A percentile compares a stretch with the other conserved stretches of the same genome.
These are phyloP conservation scores for Mariannaea elegans DNA, from an alignment of 2,329 filamentous ascomycete species.

Conservation along the genomic window DNA sequence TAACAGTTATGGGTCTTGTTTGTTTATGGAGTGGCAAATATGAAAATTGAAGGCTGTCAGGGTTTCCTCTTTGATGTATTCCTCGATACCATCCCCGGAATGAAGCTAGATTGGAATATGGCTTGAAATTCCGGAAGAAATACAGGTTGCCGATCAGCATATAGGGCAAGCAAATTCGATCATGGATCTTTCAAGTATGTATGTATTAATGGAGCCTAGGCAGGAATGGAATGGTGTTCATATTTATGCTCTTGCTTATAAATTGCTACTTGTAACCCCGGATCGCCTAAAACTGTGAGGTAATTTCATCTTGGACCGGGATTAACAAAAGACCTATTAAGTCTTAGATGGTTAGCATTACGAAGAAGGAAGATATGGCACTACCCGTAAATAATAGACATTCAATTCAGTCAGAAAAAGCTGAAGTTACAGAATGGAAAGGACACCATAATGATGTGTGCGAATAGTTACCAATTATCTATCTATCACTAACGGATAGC, in stretches of 20 bases:
- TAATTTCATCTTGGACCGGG: no score
- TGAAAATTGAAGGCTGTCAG: not conserved
- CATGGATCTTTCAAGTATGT: not conserved
- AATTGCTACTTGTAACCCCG: not conserved
- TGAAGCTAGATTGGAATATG: not conserved
- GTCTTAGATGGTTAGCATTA: no score
- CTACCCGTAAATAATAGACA: no score
- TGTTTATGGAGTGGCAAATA: not conserved
- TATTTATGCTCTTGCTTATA: not conserved
- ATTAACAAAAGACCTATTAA: no score
- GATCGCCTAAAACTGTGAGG: no score
- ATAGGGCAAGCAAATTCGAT: not conserved
- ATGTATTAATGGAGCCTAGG: not conserved
- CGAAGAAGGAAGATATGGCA: no score
- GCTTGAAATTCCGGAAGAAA: slow-evolving; percentile 4
- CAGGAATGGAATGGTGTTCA: not conserved
- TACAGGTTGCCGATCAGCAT: not conserved
- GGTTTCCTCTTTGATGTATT: not conserved
- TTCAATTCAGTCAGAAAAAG: not conserved
- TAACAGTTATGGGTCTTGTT: not conserved
- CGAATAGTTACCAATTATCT: no score
- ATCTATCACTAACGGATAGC: no score
- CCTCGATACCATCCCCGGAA: not conserved
- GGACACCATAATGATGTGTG: no score
- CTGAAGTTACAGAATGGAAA: no score